Percentiles rank a stretch among this genome's conserved stretches.
Conservation (phyloP, 805 yeast species). For the Myxozyma neglecta region DNA sequence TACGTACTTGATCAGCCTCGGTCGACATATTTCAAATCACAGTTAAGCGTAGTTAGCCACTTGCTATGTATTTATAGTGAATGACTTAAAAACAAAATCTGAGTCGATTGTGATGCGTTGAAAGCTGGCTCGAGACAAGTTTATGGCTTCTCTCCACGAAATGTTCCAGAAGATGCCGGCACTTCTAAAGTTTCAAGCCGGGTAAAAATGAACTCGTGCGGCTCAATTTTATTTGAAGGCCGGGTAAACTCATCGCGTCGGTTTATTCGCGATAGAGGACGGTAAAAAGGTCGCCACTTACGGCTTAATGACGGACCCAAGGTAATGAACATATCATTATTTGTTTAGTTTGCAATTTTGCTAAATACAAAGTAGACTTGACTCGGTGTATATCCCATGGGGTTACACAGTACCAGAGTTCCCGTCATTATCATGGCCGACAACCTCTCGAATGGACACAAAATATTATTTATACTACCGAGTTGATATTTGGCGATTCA, state of each 20-base stretch:
- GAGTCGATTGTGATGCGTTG: not conserved
- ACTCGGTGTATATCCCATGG: conserved; percentile 54
- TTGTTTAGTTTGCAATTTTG: not conserved
- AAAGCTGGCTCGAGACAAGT: not conserved
- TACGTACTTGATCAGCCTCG: conserved; percentile 27
- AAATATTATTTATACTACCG: conserved; percentile 59
- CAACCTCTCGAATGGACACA: conserved; percentile 40
- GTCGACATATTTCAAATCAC: conserved; percentile 2
- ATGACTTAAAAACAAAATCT: not conserved
- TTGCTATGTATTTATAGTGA: not conserved
- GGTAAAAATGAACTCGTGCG: not conserved
- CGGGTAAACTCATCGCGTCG: not conserved
- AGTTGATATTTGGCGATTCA: conserved; percentile 77
- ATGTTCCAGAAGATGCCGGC: conserved; percentile 8
- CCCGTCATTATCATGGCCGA: conserved; percentile 80
- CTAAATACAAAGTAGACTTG: conserved; percentile 5
- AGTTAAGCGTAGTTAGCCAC: not conserved
- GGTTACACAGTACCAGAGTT: conserved; percentile 79
- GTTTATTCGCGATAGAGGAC: not conserved
- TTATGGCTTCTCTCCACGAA: not conserved
- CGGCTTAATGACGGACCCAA: conserved; percentile 10
- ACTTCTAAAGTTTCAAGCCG: not conserved
- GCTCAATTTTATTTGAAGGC: not conserved
- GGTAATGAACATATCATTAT: not conserved
- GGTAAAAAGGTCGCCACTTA: not conserved